phyloP scores from a whole-genome alignment of 257 asterid species.

The Coffea eugenioides region DNA sequence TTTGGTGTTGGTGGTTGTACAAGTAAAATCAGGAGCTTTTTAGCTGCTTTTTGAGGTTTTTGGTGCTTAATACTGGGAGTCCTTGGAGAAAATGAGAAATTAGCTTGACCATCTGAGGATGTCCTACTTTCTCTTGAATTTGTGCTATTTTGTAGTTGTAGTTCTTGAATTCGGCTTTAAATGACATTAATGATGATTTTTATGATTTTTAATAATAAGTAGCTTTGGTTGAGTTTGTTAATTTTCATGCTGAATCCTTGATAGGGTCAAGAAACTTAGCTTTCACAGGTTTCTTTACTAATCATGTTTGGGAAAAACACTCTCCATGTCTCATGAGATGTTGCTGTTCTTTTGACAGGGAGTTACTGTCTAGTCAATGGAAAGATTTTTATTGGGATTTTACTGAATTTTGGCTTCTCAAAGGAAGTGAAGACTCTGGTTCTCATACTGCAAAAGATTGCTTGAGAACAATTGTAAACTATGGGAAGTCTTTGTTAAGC shows the following conservation, averaged over 20 bases:
- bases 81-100: background rate
- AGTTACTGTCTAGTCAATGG: slow-evolving; percentile 87
- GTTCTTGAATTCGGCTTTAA: background rate
- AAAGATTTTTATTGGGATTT: slow-evolving; percentile 85
- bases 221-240: background rate
- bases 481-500: slow-evolving; percentile 69
- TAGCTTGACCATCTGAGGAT: background rate
- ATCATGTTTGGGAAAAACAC: background rate
- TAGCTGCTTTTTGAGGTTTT: too few relatives aligned
- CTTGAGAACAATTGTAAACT: slow-evolving; percentile 56
- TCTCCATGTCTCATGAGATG: background rate
- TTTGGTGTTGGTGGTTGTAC: background rate
- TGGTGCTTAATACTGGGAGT: background rate
- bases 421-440: slow-evolving; percentile 45
- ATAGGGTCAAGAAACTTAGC: background rate
- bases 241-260: background rate
- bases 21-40: background rate
- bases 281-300: slow-evolving; percentile 3
- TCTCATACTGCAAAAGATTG: slow-evolving; percentile 75
- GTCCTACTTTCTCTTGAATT: background rate
- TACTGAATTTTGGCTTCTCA: slow-evolving; percentile 74
- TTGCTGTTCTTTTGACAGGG: slow-evolving; percentile 49
- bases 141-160: background rate
- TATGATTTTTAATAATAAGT: background rate
- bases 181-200: background rate